These are phyloP conservation scores for Eucalyptus grandis DNA, from an alignment of 345 rosid genomes.

Conservation along the genomic window DNA sequence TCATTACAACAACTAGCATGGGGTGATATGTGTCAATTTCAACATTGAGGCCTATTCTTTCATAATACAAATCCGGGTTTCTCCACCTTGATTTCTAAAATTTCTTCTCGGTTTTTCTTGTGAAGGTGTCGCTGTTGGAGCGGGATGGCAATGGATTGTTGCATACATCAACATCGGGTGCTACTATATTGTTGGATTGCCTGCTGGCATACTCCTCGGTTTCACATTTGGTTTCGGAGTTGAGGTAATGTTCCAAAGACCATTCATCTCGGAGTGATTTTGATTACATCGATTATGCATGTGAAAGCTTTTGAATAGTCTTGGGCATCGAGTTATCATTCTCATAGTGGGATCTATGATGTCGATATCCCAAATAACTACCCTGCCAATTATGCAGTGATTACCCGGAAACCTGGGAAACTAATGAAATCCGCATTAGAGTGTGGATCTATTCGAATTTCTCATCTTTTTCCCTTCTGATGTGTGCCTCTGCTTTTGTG, in stretches of 20 bases:
- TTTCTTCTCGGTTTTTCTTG: not conserved
- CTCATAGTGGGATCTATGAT: not conserved
- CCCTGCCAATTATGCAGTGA: not conserved
- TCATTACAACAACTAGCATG: not conserved
- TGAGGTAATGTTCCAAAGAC: constrained; percentile 16
- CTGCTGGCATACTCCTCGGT: constrained; percentile 76
- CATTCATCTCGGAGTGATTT: not conserved
- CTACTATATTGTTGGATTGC: constrained; percentile 76
- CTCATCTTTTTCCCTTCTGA: not conserved
- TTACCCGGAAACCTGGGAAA: not conserved
- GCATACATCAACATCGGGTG: constrained; percentile 85
- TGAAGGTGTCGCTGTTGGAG: constrained; percentile 93
- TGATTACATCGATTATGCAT: not conserved
- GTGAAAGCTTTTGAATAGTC: not conserved
- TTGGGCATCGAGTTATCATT: not conserved
- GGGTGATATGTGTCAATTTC: not conserved
- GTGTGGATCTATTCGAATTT: not conserved
- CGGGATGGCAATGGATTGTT: constrained; percentile 87
- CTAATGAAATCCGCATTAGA: not conserved
- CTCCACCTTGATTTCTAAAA: not conserved
- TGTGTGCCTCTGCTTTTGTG: not conserved
- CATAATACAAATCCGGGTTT: not conserved
- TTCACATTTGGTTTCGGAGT: constrained; percentile 63
- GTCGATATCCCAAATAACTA: not conserved
- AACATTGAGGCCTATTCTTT: not conserved